Percentiles rank a stretch among this genome's conserved stretches.
Conservation (phyloP, 495 filamentous ascomycete genomes). For the Talaromyces nanjingensis region DNA sequence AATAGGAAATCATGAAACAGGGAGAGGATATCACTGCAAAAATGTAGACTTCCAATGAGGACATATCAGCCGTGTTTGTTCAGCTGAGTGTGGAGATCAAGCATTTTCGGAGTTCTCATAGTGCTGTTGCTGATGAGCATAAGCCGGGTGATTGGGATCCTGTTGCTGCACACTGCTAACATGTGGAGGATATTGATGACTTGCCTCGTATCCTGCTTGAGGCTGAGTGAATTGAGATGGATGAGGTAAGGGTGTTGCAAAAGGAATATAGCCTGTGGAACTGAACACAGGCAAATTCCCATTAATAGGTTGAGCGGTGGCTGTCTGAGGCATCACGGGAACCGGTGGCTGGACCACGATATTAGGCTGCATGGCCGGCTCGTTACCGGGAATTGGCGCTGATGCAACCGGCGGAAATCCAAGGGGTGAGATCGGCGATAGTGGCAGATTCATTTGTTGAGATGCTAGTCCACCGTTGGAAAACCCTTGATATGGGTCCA, state of each 20-base stretch:
- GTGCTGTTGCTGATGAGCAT: not conserved
- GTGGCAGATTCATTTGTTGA: not conserved
- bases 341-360: constrained; percentile 23
- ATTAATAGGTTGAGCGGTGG: constrained; percentile 21
- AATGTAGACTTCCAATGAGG: not conserved
- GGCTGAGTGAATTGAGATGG: not conserved
- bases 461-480: not conserved
- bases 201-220: not conserved
- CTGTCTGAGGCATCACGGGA: constrained; percentile 15
- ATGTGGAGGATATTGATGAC: not conserved
- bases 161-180: not conserved
- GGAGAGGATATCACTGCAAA: not conserved
- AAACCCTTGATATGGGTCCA: not conserved
- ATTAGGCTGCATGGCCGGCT: constrained; percentile 9
- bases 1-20: not conserved
- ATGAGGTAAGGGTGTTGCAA: constrained; percentile 18
- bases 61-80: not conserved
- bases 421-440: not conserved
- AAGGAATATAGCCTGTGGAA: constrained; percentile 43
- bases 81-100: not conserved
- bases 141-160: not conserved
- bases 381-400: constrained; percentile 6
- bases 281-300: constrained; percentile 46
- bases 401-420: constrained; percentile 21
- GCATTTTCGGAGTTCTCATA: not conserved